Evolutionary conservation across 1,284 basidiomycete genomes (phyloP).

Genomic region (Irpex sp.): DNA sequence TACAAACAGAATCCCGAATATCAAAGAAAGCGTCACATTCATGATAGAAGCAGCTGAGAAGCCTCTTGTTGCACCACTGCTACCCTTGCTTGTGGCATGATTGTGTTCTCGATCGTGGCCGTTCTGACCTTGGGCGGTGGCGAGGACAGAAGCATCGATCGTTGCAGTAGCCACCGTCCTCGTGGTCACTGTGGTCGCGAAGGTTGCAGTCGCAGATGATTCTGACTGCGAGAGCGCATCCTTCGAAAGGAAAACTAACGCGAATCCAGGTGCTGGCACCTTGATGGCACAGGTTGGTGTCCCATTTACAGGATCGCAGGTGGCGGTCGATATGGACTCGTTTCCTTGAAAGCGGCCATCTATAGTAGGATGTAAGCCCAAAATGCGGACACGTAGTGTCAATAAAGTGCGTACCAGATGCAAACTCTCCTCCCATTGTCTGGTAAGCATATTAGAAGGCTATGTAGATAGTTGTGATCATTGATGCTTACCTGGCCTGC

Average conservation of each 20-base stretch:
- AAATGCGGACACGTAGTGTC: neutral
- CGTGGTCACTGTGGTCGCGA: slow-evolving; percentile 49
- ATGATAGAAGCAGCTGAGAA: neutral
- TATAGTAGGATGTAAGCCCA: neutral
- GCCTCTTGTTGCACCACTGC: neutral
- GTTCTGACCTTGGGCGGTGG: neutral
- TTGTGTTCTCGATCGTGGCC: neutral
- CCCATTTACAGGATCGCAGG: slow-evolving; percentile 46
- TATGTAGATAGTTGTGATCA: neutral
- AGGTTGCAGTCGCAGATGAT: slow-evolving; percentile 42
- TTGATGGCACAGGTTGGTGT: slow-evolving; percentile 45
- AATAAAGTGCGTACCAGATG: neutral
- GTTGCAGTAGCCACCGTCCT: slow-evolving; percentile 24
- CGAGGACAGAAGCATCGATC: neutral
- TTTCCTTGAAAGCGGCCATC: slow-evolving; percentile 37
- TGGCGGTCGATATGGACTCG: slow-evolving; percentile 46
- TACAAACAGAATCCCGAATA: neutral
- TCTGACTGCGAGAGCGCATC: slow-evolving; percentile 37
- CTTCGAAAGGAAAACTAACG: slow-evolving; percentile 67
- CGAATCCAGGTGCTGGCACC: slow-evolving; percentile 70
- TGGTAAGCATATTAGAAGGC: neutral
- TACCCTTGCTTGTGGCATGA: neutral
- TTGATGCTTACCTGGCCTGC: slow-evolving; percentile 44
- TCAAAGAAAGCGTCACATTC: neutral
- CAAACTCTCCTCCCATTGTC: neutral